These are phyloP conservation scores for Nannizzia gypsea DNA, from an alignment of 2,329 filamentous ascomycete species.

Conservation along the genomic window DNA sequence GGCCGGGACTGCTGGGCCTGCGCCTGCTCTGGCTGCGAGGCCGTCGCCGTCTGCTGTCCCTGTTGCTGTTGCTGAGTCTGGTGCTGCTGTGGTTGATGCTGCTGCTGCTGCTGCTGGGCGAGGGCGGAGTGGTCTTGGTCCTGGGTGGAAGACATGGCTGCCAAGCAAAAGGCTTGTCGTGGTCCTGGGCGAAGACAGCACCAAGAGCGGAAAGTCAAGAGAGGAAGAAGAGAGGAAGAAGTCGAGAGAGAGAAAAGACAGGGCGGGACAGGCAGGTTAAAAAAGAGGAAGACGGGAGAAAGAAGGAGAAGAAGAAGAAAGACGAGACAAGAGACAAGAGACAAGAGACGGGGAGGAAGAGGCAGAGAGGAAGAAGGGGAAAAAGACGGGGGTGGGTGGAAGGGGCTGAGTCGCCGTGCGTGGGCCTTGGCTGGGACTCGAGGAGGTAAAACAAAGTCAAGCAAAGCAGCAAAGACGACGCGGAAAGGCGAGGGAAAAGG, in stretches of 20 bases:
- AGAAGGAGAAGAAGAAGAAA: no score
- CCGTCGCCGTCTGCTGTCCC: not conserved
- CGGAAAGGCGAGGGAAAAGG: not conserved
- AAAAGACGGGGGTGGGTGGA: not conserved
- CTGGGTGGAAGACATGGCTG: slow-evolving; percentile 30
- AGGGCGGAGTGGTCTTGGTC: slow-evolving; percentile 23
- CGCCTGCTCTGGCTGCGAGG: slow-evolving; percentile 3
- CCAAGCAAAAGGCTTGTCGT: slow-evolving; percentile 16
- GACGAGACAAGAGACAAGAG: no score
- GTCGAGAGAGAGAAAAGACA: not conserved
- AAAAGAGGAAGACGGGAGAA: not conserved
- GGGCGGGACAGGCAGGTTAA: no score
- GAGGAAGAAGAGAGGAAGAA: not conserved
- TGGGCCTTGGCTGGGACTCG: not conserved
- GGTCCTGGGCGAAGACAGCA: not conserved
- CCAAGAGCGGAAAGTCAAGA: slow-evolving; percentile 4
- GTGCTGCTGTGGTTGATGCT: slow-evolving; percentile 5
- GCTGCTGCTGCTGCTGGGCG: slow-evolving; percentile 10
- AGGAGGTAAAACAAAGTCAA: no score
- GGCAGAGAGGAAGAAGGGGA: not conserved
- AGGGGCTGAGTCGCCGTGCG: not conserved
- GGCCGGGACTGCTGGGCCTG: slow-evolving; percentile 4
- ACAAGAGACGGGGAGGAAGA: slow-evolving; percentile 1
- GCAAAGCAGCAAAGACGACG: not conserved
- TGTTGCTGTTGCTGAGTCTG: slow-evolving; percentile 8